These are phyloP conservation scores for Clonostachys rhizophaga DNA, from an alignment of 2,329 filamentous ascomycete genomes.

Conservation along the genomic window DNA sequence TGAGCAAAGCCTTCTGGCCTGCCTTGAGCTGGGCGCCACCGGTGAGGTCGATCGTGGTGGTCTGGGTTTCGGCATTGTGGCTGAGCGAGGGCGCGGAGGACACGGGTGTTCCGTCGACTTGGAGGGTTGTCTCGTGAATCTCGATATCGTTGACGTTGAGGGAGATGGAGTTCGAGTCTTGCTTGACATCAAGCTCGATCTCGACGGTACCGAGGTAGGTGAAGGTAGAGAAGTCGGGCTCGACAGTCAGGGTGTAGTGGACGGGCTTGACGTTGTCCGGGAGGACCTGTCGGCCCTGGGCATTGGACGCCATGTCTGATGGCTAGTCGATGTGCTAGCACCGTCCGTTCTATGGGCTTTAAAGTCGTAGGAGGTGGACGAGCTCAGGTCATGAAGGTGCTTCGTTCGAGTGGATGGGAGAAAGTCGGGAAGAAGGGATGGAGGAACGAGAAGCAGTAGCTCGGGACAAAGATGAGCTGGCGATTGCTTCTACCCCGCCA, in stretches of 20 bases:
- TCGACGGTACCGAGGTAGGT: slow-evolving; percentile 77
- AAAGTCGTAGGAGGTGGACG: too few relatives aligned
- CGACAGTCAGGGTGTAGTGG: slow-evolving; percentile 83
- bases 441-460: too few relatives aligned
- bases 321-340: too few relatives aligned
- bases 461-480: too few relatives aligned
- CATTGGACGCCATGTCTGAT: too few relatives aligned
- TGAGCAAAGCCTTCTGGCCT: slow-evolving; percentile 60
- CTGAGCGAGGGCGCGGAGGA: slow-evolving; percentile 62
- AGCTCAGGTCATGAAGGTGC: too few relatives aligned
- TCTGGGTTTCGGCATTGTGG: slow-evolving; percentile 81
- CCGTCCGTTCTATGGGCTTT: too few relatives aligned
- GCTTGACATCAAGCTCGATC: slow-evolving; percentile 72
- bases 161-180: slow-evolving; percentile 69
- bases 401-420: too few relatives aligned
- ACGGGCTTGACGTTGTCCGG: slow-evolving; percentile 67
- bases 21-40: slow-evolving; percentile 59
- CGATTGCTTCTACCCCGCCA: too few relatives aligned
- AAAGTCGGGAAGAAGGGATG: too few relatives aligned
- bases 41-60: slow-evolving; percentile 70
- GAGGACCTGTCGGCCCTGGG: slow-evolving; percentile 53
- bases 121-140: slow-evolving; percentile 61
- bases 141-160: slow-evolving; percentile 85
- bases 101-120: slow-evolving; percentile 50
- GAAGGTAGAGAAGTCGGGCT: slow-evolving; percentile 71